These are phyloP conservation scores for Penicillium sp. DNA, from an alignment of 2,329 filamentous ascomycete genomes.

Conservation along the genomic window DNA sequence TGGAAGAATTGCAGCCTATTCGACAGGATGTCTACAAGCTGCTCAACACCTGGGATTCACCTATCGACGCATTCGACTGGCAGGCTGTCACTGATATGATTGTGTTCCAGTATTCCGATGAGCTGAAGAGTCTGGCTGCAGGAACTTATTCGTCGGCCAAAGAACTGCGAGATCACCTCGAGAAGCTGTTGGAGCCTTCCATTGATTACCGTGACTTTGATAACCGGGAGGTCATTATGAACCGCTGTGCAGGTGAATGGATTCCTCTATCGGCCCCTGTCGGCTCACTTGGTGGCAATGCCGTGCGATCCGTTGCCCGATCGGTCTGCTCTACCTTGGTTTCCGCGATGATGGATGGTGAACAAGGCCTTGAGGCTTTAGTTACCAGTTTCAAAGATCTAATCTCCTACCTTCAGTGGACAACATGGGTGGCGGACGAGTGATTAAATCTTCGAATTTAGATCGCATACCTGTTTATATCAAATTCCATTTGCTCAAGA, in stretches of 20 bases:
- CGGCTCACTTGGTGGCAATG: slow-evolving; percentile 22
- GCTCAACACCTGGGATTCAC: slow-evolving; percentile 29
- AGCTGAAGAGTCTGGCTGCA: slow-evolving; percentile 40
- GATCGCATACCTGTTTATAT: background rate
- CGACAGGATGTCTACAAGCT: slow-evolving; percentile 46
- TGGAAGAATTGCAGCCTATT: slow-evolving; percentile 32
- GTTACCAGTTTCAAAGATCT: background rate
- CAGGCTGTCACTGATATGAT: slow-evolving; percentile 64
- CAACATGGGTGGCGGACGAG: background rate
- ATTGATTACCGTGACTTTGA: slow-evolving; percentile 11
- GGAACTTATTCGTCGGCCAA: slow-evolving; percentile 18
- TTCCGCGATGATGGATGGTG: slow-evolving; percentile 3
- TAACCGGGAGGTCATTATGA: background rate
- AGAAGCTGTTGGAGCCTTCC: slow-evolving; percentile 6
- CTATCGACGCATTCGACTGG: slow-evolving; percentile 53
- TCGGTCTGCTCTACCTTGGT: slow-evolving; percentile 32
- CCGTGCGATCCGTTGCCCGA: slow-evolving; percentile 28
- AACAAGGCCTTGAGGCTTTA: background rate
- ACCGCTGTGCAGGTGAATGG: slow-evolving; percentile 6
- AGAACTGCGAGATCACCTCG: background rate
- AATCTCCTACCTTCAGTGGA: background rate
- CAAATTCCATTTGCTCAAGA: background rate
- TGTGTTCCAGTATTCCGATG: slow-evolving; percentile 56
- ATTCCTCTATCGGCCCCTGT: slow-evolving; percentile 6
- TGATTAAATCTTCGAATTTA: background rate